These are phyloP conservation scores for Fraxinus pennsylvanica DNA, from an alignment of 257 asterid species.

Conservation along the genomic window DNA sequence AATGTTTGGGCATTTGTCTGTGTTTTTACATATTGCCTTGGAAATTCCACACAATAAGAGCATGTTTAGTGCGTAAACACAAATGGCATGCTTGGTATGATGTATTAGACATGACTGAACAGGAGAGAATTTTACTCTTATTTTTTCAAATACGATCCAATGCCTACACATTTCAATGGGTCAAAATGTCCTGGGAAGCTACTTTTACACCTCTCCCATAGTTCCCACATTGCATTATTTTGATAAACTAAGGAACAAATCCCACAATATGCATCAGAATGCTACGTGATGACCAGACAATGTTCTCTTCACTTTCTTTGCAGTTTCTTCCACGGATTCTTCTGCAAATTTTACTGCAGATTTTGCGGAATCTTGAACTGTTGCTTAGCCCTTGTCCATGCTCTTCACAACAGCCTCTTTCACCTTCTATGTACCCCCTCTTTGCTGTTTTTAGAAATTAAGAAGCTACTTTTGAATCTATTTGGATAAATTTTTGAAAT, in stretches of 20 bases:
- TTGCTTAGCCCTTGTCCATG: conserved; percentile 33
- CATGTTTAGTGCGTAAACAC: background rate
- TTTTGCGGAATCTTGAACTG: conserved; percentile 39
- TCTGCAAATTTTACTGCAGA: conserved; percentile 30
- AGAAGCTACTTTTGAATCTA: too few relatives aligned
- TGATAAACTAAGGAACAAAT: background rate
- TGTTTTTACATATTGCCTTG: background rate
- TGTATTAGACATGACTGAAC: background rate
- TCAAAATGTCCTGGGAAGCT: background rate
- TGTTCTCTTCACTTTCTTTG: conserved; percentile 24
- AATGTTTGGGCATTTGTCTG: background rate
- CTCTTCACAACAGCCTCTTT: conserved; percentile 48
- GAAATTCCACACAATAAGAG: background rate
- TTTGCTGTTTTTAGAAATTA: too few relatives aligned
- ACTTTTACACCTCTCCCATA: too few relatives aligned
- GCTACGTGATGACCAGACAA: conserved; percentile 13
- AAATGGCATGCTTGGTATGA: background rate
- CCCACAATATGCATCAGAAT: conserved; percentile 15
- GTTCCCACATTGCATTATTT: too few relatives aligned
- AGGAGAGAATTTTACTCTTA: background rate
- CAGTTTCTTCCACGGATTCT: conserved; percentile 9
- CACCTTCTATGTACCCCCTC: conserved; percentile 22
- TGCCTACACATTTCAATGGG: background rate
- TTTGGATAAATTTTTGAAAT: too few relatives aligned
- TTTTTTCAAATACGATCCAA: too few relatives aligned